Percentiles rank a stretch among this genome's conserved stretches.
These are phyloP conservation scores for Hanseniaspora hatyaiensis DNA, from an alignment of 805 yeast species.

Conservation along the genomic window DNA sequence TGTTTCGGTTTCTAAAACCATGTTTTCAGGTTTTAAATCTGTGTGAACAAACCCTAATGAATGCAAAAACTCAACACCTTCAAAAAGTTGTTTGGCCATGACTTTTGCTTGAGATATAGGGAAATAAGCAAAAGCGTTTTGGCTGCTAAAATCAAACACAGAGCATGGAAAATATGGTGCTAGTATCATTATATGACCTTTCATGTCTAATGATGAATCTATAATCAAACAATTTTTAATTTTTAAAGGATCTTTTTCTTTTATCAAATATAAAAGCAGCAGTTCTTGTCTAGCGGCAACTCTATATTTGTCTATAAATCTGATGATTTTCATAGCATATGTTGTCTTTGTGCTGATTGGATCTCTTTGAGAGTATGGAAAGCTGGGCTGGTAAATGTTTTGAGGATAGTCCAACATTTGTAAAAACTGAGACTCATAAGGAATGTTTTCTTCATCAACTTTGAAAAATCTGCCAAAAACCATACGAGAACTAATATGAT, in stretches of 20 bases:
- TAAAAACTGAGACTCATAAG: slow-evolving; percentile 13
- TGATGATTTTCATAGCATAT: slow-evolving; percentile 75
- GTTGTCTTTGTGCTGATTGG: neutral
- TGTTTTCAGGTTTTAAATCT: slow-evolving; percentile 92
- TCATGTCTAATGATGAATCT: slow-evolving; percentile 11
- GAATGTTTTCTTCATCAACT: neutral
- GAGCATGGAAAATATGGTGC: slow-evolving; percentile 79
- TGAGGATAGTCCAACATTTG: neutral
- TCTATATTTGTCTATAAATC: slow-evolving; percentile 85
- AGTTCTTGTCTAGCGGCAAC: slow-evolving; percentile 92
- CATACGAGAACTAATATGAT: neutral
- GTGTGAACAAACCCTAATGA: slow-evolving; percentile 87
- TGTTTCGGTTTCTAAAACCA: slow-evolving; percentile 39
- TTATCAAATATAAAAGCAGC: slow-evolving; percentile 46
- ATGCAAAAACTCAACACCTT: slow-evolving; percentile 80
- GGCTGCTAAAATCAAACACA: slow-evolving; percentile 78
- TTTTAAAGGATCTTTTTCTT: slow-evolving; percentile 29
- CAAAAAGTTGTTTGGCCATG: slow-evolving; percentile 69
- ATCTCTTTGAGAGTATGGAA: neutral
- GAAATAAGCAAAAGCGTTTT: slow-evolving; percentile 74
- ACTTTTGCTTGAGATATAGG: slow-evolving; percentile 90
- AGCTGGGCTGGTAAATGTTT: slow-evolving; percentile 1
- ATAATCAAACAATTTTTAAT: slow-evolving; percentile 11
- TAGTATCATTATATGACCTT: slow-evolving; percentile 73
- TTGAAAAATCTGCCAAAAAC: slow-evolving; percentile 6